A percentile compares a stretch with the other conserved stretches of the same genome.
phyloP scores from a whole-genome alignment of 768 basidiomycete species.

The Calocera viscosa region DNA sequence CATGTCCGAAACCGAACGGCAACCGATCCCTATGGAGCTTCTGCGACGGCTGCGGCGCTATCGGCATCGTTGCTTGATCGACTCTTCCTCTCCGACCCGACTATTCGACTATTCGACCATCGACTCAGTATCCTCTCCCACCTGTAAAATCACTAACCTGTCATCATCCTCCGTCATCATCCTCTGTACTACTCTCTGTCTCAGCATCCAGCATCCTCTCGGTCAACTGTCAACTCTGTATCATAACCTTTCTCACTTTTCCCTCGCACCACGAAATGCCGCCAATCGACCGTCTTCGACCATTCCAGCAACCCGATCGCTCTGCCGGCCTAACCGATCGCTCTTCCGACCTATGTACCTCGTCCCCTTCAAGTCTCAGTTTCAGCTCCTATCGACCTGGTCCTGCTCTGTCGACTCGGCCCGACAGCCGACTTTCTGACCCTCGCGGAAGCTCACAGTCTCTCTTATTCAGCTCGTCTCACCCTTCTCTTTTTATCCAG shows the following conservation, averaged over 20 bases:
- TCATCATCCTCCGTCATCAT: neutral
- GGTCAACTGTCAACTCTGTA: neutral
- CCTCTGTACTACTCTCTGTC: conserved; percentile 6
- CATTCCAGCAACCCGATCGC: too few species aligned
- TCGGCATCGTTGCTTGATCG: neutral
- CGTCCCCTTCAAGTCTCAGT: too few species aligned
- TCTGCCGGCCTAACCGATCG: too few species aligned
- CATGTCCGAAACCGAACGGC: neutral
- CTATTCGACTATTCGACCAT: neutral
- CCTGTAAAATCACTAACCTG: conserved; percentile 2
- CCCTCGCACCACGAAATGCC: too few species aligned
- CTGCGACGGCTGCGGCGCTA: conserved; percentile 3
- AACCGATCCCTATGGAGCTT: neutral
- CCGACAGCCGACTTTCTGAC: too few species aligned
- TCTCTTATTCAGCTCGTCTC: too few species aligned
- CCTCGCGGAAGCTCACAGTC: too few species aligned
- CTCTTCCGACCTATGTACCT: too few species aligned
- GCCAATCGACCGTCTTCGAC: too few species aligned
- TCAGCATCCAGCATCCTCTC: neutral
- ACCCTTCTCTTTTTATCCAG: too few species aligned
- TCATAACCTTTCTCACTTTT: neutral
- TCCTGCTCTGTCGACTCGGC: too few species aligned
- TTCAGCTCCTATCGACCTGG: too few species aligned
- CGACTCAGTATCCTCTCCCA: neutral
- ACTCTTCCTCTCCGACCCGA: neutral